A percentile compares a stretch with the other conserved stretches of the same genome.
These are phyloP conservation scores for Gyrodon lividus DNA, from an alignment of 768 basidiomycete species.

Conservation along the genomic window DNA sequence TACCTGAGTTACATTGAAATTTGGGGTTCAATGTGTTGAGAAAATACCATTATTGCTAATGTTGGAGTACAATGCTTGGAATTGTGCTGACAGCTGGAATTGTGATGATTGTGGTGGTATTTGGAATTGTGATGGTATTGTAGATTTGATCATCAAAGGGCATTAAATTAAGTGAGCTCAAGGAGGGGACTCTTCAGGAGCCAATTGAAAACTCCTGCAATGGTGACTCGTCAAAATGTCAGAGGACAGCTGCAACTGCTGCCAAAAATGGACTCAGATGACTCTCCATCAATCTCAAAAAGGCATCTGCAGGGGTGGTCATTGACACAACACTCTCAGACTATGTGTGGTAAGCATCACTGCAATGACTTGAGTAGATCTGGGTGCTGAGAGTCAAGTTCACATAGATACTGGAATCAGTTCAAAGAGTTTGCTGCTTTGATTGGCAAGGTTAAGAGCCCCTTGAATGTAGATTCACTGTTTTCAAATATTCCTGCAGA, in stretches of 20 bases:
- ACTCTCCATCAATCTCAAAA: constrained; percentile 7
- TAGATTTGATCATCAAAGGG: too few species aligned
- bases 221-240: not conserved
- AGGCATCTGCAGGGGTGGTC: constrained; percentile 30
- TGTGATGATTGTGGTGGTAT: too few species aligned
- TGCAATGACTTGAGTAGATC: not conserved
- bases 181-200: not conserved
- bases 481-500: constrained; percentile 18
- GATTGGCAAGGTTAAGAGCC: constrained; percentile 4
- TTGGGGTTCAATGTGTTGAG: too few species aligned
- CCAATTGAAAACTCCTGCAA: not conserved
- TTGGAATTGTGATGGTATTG: too few species aligned
- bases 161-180: too few species aligned
- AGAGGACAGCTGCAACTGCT: not conserved
- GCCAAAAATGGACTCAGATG: not conserved
- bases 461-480: constrained; percentile 9
- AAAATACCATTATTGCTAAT: too few species aligned
- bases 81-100: too few species aligned
- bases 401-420: constrained; percentile 17
- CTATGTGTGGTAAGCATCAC: constrained; percentile 27
- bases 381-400: not conserved
- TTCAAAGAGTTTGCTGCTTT: constrained; percentile 16
- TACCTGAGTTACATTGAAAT: too few species aligned
- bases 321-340: constrained; percentile 28
- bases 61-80: too few species aligned